Evolutionary conservation across 2,329 filamentous ascomycete genomes (phyloP).

Genomic region (Elsinoe perseae): DNA sequence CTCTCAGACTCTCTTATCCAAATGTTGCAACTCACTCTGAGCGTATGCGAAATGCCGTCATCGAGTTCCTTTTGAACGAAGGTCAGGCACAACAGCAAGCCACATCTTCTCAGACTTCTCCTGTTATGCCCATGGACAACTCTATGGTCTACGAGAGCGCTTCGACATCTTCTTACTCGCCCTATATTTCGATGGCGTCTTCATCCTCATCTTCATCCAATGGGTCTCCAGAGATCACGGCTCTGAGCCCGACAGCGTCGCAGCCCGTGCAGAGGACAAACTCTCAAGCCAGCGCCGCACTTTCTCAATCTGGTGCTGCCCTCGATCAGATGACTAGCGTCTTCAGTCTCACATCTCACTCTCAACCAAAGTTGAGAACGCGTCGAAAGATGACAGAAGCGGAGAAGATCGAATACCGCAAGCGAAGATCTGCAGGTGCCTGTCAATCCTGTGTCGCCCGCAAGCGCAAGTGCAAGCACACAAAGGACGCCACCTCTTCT

Average conservation of each 20-base stretch:
- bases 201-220: conserved; percentile 25
- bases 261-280: conserved; percentile 19
- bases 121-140: conserved; percentile 17
- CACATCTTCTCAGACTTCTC: conserved; percentile 19
- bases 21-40: conserved; percentile 32
- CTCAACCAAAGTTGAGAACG: conserved; percentile 30
- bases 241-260: conserved; percentile 25
- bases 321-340: conserved; percentile 33
- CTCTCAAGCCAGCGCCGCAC: background rate
- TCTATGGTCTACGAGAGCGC: conserved; percentile 13
- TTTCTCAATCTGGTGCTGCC: conserved; percentile 13
- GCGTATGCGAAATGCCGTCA: conserved; percentile 34
- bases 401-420: conserved; percentile 33
- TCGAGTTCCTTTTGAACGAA: conserved; percentile 33
- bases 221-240: conserved; percentile 28
- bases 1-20: conserved; percentile 29
- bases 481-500: background rate
- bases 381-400: conserved; percentile 33
- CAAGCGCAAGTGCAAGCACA: conserved; percentile 27
- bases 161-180: conserved; percentile 15
- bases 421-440: conserved; percentile 31
- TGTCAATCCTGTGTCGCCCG: conserved; percentile 32
- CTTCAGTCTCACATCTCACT: conserved; percentile 29
- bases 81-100: conserved; percentile 25
- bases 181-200: conserved; percentile 24